Percentiles rank a stretch among this genome's conserved stretches.
Evolutionary conservation across 495 filamentous ascomycete genomes (phyloP).

Genomic region (Penicillium taxi): DNA sequence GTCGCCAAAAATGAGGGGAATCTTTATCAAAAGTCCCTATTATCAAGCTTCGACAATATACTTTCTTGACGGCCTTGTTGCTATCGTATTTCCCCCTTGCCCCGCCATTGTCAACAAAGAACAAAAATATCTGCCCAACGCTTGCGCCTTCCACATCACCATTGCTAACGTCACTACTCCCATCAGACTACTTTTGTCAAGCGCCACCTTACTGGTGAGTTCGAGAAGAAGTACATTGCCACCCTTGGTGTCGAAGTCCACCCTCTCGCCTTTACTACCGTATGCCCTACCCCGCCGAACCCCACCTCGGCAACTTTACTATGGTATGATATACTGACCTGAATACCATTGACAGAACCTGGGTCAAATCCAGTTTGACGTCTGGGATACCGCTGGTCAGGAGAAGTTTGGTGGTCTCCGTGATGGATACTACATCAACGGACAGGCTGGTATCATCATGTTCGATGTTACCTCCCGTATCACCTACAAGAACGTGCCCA

Average conservation of each 20-base stretch:
- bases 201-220: conserved; percentile 98
- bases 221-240: conserved; percentile 99
- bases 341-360: conserved; percentile 58
- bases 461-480: conserved; percentile 99
- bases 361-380: conserved; percentile 95
- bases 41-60: conserved; percentile 3
- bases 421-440: conserved; percentile 99
- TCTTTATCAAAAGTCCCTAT: conserved; percentile 1
- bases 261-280: conserved; percentile 85
- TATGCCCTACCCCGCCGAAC: conserved; percentile 59
- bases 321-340: conserved; percentile 32
- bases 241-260: conserved; percentile 99
- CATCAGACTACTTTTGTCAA: conserved; percentile 98
- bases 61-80: conserved; percentile 5
- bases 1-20: background rate
- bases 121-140: conserved; percentile 22
- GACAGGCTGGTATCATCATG: conserved; percentile 99
- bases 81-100: conserved; percentile 11
- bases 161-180: conserved; percentile 25
- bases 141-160: conserved; percentile 10
- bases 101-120: conserved; percentile 27
- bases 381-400: conserved; percentile 99
- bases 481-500: conserved; percentile 99
- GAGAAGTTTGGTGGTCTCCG: conserved; percentile 99
- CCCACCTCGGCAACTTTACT: conserved; percentile 23